Conservation (phyloP, 2,329 filamentous ascomycete genomes). For the Fusarium buxicola region DNA sequence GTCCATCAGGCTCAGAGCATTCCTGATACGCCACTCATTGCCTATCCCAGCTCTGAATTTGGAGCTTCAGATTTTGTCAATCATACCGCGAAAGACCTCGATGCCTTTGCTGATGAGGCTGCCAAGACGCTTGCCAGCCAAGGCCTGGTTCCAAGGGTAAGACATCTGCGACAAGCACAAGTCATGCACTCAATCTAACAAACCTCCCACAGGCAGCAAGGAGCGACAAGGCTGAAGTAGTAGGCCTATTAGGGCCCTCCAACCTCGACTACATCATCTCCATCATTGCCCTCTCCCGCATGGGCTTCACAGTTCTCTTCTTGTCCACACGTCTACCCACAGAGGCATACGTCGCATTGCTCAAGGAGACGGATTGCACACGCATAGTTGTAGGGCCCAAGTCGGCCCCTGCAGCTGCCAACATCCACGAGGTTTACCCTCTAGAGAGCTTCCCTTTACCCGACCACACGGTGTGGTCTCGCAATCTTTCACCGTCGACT, state of each 20-base stretch:
- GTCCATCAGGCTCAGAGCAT: conserved; percentile 34
- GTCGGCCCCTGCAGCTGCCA: conserved; percentile 4
- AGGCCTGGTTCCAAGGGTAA: conserved; percentile 27
- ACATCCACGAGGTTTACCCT: conserved; percentile 20
- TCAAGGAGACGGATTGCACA: conserved; percentile 26
- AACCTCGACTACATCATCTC: conserved; percentile 66
- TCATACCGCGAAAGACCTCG: conserved; percentile 41
- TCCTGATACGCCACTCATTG: conserved; percentile 40
- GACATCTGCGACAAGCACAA: neutral
- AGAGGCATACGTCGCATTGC: conserved; percentile 29
- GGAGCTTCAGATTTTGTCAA: conserved; percentile 39
- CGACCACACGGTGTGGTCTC: conserved; percentile 12
- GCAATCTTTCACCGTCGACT: conserved; percentile 29
- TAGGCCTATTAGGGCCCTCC: conserved; percentile 61
- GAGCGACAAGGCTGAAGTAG: conserved; percentile 48
- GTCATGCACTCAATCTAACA: neutral
- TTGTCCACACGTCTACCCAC: conserved; percentile 34
- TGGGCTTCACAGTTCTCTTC: conserved; percentile 60
- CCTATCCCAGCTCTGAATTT: conserved; percentile 35
- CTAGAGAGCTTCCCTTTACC: conserved; percentile 21
- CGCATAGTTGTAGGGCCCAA: conserved; percentile 28
- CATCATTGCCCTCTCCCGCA: conserved; percentile 62
- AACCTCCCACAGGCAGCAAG: neutral
- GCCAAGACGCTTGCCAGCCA: conserved; percentile 24
- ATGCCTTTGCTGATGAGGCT: conserved; percentile 40